A percentile compares a stretch with the other conserved stretches of the same genome.
These are phyloP conservation scores for Coemansia sp. DNA, from an alignment of 192 early-diverging fungal genomes.

Conservation along the genomic window DNA sequence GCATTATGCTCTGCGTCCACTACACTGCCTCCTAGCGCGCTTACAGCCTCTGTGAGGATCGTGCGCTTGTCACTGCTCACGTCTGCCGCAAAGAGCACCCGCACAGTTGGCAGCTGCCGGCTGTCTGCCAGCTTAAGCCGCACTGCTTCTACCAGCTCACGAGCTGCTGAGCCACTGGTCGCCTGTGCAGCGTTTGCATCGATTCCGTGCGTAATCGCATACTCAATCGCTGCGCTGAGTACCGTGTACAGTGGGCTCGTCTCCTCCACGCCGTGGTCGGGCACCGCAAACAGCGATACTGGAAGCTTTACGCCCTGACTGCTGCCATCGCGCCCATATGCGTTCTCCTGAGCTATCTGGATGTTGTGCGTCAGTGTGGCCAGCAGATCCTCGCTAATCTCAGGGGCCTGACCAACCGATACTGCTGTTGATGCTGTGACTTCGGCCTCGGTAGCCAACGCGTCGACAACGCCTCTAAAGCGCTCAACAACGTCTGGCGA, in stretches of 20 bases:
- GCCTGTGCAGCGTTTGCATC: slow-evolving; percentile 15
- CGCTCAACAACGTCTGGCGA: slow-evolving; percentile 23
- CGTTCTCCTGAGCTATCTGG: slow-evolving; percentile 39
- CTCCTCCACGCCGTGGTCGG: slow-evolving; percentile 22
- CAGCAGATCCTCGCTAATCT: slow-evolving; percentile 26
- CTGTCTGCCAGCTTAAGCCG: slow-evolving; percentile 41
- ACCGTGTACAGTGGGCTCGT: slow-evolving; percentile 36
- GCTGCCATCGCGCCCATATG: slow-evolving; percentile 15
- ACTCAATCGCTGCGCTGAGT: slow-evolving; percentile 42
- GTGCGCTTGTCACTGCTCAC: slow-evolving; percentile 19
- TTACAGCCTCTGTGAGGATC: slow-evolving; percentile 12
- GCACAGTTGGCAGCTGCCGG: slow-evolving; percentile 30
- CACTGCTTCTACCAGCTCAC: slow-evolving; percentile 26
- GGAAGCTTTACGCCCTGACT: slow-evolving; percentile 28
- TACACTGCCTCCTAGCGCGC: slow-evolving; percentile 22
- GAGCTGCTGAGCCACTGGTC: slow-evolving; percentile 12
- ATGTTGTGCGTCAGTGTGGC: slow-evolving; percentile 32
- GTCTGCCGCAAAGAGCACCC: slow-evolving; percentile 27
- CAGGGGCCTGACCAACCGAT: slow-evolving; percentile 13
- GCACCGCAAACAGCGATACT: slow-evolving; percentile 29
- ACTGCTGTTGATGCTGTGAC: slow-evolving; percentile 20
- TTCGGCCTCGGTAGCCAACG: slow-evolving; percentile 39
- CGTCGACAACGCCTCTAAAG: slow-evolving; percentile 38
- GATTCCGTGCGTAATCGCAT: slow-evolving; percentile 15
- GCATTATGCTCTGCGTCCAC: slow-evolving; percentile 22